Base-by-base conservation (phyloP, 2,329 filamentous ascomycete genomes). In the Scedosporium apiospermum region DNA sequence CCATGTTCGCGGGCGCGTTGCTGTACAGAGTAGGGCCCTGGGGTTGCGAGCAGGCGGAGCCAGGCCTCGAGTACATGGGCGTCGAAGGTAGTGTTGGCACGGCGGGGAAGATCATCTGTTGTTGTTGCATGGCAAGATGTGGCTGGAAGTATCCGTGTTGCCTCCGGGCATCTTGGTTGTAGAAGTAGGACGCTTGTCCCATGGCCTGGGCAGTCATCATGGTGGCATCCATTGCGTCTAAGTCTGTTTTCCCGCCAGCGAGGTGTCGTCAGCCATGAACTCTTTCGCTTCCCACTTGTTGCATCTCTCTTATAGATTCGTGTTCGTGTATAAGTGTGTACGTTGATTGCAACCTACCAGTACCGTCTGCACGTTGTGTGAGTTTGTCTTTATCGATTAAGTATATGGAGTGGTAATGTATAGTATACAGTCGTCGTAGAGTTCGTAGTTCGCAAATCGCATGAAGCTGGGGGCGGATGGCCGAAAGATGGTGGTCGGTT, bases 181-280 rank as follows among this genome's bases (percentile, higher is more conserved):
- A 96, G 82, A 93, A 95, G 83, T 90, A 93, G 64, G 89, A 80
- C 67, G 87, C 84, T 77, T 90, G 88, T 65, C 82, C 86, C 81
- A 90, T 85, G 70, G 82, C 74, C 75, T 82, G 85, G 70, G 76
- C 71, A 34, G 71, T 68, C 77, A 83, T 81, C 77, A 82, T 78
- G 66, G 74, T 80, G 70, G 83, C 75, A 71, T 90, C 88, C 88
- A 91, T 91, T 78, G 77, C 75, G 73, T 58, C 61, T 34, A 23
- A 55, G 44, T 49, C 44, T 49, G 21, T 23, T 9, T 9, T 38
- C 34, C 23, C 16, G 30, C 53, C 16, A 27, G 23, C 23, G 23
- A 21, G n/a, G 16, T n/a, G 30, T 38, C 23, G 53, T 38, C 23
- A 57, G 53, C 30, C 53, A 57, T 27, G 3, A 57, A 57, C 23